Percentiles rank a stretch among this genome's conserved stretches.
Conservation (phyloP, 2,329 filamentous ascomycete genomes). For the Claviceps spartinae region DNA sequence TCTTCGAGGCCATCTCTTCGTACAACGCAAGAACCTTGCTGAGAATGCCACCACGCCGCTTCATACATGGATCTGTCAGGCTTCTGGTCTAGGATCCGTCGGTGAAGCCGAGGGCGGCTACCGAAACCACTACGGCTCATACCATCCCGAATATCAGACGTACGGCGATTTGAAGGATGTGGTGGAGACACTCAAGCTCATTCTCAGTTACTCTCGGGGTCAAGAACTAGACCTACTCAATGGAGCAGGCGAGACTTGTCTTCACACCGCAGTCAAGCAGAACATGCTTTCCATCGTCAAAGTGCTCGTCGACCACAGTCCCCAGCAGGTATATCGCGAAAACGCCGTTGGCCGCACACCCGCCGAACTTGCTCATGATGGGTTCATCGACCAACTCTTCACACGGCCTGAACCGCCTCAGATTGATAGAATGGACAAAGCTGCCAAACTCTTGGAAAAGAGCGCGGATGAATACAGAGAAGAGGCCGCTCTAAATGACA, state of each 20-base stretch:
- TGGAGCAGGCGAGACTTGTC: slow-evolving; percentile 48
- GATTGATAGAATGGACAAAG: slow-evolving; percentile 1
- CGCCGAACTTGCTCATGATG: slow-evolving; percentile 49
- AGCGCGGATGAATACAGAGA: neutral
- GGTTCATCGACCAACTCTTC: slow-evolving; percentile 29
- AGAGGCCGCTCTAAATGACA: slow-evolving; percentile 3
- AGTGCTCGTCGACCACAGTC: slow-evolving; percentile 39
- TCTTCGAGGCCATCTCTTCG: slow-evolving; percentile 42
- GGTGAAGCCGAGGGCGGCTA: slow-evolving; percentile 5
- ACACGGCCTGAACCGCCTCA: slow-evolving; percentile 8
- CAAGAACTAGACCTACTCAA: slow-evolving; percentile 45
- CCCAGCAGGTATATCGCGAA: slow-evolving; percentile 52
- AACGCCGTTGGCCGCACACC: slow-evolving; percentile 67
- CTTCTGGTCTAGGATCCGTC: slow-evolving; percentile 9
- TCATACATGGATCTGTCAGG: slow-evolving; percentile 38
- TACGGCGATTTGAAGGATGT: slow-evolving; percentile 19
- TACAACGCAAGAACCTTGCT: slow-evolving; percentile 39
- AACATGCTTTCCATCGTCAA: slow-evolving; percentile 23
- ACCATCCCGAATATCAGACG: slow-evolving; percentile 2
- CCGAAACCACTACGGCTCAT: slow-evolving; percentile 3
- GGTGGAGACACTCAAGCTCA: slow-evolving; percentile 29
- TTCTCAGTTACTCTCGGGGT: slow-evolving; percentile 44
- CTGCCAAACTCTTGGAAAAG: slow-evolving; percentile 8
- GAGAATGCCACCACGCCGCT: slow-evolving; percentile 49
- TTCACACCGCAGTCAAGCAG: slow-evolving; percentile 42